Conservation (phyloP, 352 stramenopile species). For the Globisporangium paroecandrum region DNA sequence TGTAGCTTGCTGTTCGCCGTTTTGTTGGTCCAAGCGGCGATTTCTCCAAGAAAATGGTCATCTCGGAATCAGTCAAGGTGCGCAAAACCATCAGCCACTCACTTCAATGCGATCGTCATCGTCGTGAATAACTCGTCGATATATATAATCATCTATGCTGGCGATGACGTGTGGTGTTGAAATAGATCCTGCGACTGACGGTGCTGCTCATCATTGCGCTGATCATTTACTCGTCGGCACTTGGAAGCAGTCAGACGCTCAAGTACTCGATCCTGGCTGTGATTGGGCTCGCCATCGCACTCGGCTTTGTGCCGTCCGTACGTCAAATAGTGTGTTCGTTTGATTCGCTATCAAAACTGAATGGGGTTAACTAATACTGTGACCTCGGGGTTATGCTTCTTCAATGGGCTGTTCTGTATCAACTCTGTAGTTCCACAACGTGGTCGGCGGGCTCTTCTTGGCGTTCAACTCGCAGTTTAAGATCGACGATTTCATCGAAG, state of each 20-base stretch:
- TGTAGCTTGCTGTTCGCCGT: slow-evolving; percentile 65
- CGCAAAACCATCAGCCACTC: neutral
- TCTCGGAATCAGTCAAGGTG: slow-evolving; percentile 87
- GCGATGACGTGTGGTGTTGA: neutral
- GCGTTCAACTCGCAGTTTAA: slow-evolving; percentile 89
- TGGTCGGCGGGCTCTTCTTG: slow-evolving; percentile 80
- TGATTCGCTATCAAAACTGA: neutral
- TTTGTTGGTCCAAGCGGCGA: slow-evolving; percentile 81
- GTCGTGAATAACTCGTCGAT: neutral
- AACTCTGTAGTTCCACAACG: slow-evolving; percentile 68
- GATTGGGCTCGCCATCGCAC: slow-evolving; percentile 76
- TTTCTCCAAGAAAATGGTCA: slow-evolving; percentile 86
- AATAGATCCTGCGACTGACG: slow-evolving; percentile 71
- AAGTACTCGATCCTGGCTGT: slow-evolving; percentile 85
- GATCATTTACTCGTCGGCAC: slow-evolving; percentile 82
- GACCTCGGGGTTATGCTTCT: too few species aligned
- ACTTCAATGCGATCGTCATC: neutral
- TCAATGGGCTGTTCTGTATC: too few species aligned
- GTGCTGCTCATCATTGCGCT: slow-evolving; percentile 75
- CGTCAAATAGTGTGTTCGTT: neutral
- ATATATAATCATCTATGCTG: neutral
- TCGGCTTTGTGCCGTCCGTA: slow-evolving; percentile 83
- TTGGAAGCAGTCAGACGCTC: slow-evolving; percentile 64
- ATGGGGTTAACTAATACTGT: neutral
- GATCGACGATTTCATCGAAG: slow-evolving; percentile 85